Base-by-base conservation (phyloP, 1,139 yeast genomes). In the Taphrina sp. region DNA sequence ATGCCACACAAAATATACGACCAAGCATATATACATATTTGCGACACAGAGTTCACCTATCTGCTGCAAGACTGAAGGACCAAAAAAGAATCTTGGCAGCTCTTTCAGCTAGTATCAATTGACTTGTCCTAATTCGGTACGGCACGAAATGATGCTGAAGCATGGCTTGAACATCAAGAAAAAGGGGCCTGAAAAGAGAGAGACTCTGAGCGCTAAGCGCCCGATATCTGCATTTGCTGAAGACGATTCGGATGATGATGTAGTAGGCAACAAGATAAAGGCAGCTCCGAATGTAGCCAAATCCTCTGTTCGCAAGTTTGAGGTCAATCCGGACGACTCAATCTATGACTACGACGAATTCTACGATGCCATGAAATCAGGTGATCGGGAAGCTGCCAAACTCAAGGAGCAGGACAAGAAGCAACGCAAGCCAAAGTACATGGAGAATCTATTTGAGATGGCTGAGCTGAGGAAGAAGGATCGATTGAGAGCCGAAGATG, bases 401-500 rank as follows among this genome's bases (percentile, higher is more conserved):
- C 28, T 17, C 26, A 56, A 47, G 35, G 43, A 57, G 20, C 23
- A 17, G 16, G 62, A 60, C 36, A 49, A 52, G 28, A 46, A 36
- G 26, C 57, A 60, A 22, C 56, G 62, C 24, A 59, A 69, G 69
- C 66, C 78, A 5, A 69, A 69, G 59, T 75, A 75, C 61, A 70
- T 76, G 61, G 67, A 65, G 8, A 65, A 64, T 3, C 60, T 77
- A 10, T 60, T 74, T 12, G 70, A 67, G 52, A 73, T 78, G 7
- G 72, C 72, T 56, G 64, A 65, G 29, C 59, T 62, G n/a, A 64
- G 81, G 42, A 74, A 75, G 20, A 61, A 67, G 36, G 80, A 77
- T 60, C 67, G 70, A 34, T 57, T 70, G 23, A 62, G 69, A 5
- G 70, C 76, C 1, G 64, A 65, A 38, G 75, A 68, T 22, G 56